These are phyloP conservation scores for Priceomyces carsonii DNA, from an alignment of 805 yeast genomes.

Conservation along the genomic window DNA sequence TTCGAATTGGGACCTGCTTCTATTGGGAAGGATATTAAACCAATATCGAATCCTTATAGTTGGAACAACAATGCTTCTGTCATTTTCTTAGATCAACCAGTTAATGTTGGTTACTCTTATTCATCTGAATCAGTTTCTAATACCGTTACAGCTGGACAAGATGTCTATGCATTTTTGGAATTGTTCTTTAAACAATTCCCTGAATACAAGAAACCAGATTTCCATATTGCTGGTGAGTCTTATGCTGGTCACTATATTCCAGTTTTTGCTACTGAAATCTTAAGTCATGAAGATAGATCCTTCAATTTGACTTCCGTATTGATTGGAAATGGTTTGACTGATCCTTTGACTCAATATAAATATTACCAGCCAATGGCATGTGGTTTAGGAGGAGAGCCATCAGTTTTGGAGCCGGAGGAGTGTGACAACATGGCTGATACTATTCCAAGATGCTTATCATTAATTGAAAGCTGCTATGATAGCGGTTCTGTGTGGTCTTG, in stretches of 20 bases:
- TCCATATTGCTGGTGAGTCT: slow-evolving; percentile 46
- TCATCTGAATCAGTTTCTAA: slow-evolving; percentile 29
- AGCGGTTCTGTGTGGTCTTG: slow-evolving; percentile 78
- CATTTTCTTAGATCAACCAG: slow-evolving; percentile 42
- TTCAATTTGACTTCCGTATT: slow-evolving; percentile 71
- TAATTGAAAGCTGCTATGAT: slow-evolving; percentile 78
- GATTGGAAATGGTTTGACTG: slow-evolving; percentile 93
- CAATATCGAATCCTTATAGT: slow-evolving; percentile 28
- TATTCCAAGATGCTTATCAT: slow-evolving; percentile 72
- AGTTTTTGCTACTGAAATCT: slow-evolving; percentile 43
- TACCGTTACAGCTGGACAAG: slow-evolving; percentile 35
- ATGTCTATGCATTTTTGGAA: slow-evolving; percentile 38
- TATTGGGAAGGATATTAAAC: slow-evolving; percentile 27
- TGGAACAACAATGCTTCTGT: slow-evolving; percentile 40
- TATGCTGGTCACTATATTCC: slow-evolving; percentile 51
- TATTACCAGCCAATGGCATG: slow-evolving; percentile 94
- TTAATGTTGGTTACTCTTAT: slow-evolving; percentile 35
- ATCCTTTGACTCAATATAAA: slow-evolving; percentile 74
- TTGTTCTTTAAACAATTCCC: slow-evolving; percentile 40
- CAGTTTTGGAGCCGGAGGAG: slow-evolving; percentile 68
- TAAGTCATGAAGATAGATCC: slow-evolving; percentile 39
- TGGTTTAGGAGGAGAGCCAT: slow-evolving; percentile 80
- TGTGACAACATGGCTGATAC: slow-evolving; percentile 64
- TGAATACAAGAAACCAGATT: slow-evolving; percentile 21
- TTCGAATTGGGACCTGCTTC: slow-evolving; percentile 37